Conservation (phyloP, 345 rosid genomes). For the Pelargonium nanum region DNA sequence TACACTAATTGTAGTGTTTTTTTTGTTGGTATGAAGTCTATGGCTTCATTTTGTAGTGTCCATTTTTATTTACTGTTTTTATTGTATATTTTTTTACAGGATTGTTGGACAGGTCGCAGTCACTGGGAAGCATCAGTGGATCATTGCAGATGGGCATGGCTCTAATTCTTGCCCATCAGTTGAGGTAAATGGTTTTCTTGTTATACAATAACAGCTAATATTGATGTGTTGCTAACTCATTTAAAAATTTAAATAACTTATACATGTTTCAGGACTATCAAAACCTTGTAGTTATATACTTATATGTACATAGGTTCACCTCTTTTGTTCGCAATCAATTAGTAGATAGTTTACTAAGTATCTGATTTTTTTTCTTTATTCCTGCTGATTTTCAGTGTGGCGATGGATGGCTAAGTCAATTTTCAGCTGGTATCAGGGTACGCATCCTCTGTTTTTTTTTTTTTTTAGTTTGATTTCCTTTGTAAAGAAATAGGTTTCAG, state of each 20-base stretch:
- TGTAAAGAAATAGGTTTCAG: background rate
- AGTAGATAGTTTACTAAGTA: background rate
- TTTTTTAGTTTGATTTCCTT: conserved; percentile 1
- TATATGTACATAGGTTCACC: background rate
- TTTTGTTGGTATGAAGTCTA: background rate
- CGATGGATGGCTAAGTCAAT: conserved; percentile 77
- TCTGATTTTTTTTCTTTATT: background rate
- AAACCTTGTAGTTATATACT: background rate
- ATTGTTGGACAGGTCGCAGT: conserved; percentile 79
- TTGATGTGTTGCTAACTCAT: background rate
- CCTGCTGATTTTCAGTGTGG: conserved; percentile 35
- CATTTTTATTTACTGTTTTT: background rate
- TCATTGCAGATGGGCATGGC: conserved; percentile 40
- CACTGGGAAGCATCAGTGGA: conserved; percentile 72
- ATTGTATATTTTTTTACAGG: conserved; percentile 24
- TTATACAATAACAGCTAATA: background rate
- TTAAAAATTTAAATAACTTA: background rate
- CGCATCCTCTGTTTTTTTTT: conserved; percentile 10
- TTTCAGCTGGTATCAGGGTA: conserved; percentile 77
- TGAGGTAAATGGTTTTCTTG: conserved; percentile 38
- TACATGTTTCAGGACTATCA: background rate
- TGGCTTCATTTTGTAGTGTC: background rate
- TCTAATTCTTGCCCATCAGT: conserved; percentile 32
- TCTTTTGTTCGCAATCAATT: background rate
- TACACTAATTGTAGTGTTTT: no score